phyloP scores from a whole-genome alignment of 352 stramenopile species.

The Globisporangium yorkense region DNA sequence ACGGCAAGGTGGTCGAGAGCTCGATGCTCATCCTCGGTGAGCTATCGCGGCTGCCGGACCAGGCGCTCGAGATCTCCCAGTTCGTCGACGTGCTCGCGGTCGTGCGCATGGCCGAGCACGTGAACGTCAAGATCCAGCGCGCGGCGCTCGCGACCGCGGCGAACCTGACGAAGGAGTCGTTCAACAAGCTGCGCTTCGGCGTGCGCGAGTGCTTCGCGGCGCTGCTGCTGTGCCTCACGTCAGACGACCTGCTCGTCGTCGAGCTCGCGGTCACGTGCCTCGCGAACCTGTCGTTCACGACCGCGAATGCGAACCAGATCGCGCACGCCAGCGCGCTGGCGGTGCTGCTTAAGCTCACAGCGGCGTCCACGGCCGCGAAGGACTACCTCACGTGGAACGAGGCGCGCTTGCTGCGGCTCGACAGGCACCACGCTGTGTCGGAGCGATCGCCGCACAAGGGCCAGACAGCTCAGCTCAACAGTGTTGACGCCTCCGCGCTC shows the following conservation, averaged over 20 bases:
- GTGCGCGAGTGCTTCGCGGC: constrained; percentile 48
- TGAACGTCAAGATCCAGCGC: constrained; percentile 53
- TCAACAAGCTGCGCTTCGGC: constrained; percentile 74
- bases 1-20: constrained; percentile 65
- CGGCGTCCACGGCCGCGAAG: constrained; percentile 27
- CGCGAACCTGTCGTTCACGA: constrained; percentile 60
- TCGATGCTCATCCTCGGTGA: constrained; percentile 67
- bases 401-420: constrained; percentile 13
- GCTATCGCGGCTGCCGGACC: constrained; percentile 47
- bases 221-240: constrained; percentile 39
- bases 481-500: background rate
- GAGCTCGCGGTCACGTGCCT: constrained; percentile 57
- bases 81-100: constrained; percentile 57
- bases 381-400: constrained; percentile 61
- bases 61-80: constrained; percentile 67
- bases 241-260: constrained; percentile 56
- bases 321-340: constrained; percentile 30
- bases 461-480: background rate
- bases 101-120: constrained; percentile 51
- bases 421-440: constrained; percentile 4
- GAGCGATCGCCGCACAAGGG: constrained; percentile 11
- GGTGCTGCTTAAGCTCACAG: constrained; percentile 43
- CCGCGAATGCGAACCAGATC: constrained; percentile 39
- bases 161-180: constrained; percentile 68
- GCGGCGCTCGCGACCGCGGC: constrained; percentile 47